Evolutionary conservation across 2,329 filamentous ascomycete species (phyloP).

Genomic region (Trichoderma hamatum): DNA sequence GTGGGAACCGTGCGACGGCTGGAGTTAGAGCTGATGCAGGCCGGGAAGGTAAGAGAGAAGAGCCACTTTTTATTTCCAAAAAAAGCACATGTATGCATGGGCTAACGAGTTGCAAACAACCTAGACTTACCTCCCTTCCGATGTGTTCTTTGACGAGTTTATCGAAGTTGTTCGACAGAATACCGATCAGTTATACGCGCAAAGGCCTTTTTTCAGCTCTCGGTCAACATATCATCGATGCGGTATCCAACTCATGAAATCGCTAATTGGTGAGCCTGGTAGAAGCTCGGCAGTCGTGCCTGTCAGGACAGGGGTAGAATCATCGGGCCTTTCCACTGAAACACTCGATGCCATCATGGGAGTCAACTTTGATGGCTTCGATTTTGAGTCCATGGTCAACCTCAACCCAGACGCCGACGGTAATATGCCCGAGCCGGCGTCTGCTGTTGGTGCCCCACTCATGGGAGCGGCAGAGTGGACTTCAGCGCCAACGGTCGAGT

Average conservation of each 20-base stretch:
- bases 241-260: constrained; percentile 46
- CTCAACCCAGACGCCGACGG: constrained; percentile 22
- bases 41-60: constrained; percentile 51
- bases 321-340: neutral
- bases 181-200: constrained; percentile 49
- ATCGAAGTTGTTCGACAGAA: constrained; percentile 45
- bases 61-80: neutral
- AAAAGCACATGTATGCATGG: neutral
- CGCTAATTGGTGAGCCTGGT: constrained; percentile 37
- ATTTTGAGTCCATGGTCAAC: constrained; percentile 30
- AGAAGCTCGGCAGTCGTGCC: neutral
- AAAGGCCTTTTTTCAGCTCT: constrained; percentile 31
- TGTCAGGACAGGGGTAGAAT: neutral
- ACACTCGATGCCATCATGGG: neutral
- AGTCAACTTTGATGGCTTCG: constrained; percentile 31
- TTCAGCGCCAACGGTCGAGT: neutral
- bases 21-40: constrained; percentile 55
- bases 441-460: neutral
- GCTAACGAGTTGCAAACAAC: constrained; percentile 27
- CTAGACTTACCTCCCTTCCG: constrained; percentile 42
- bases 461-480: constrained; percentile 10
- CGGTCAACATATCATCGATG: constrained; percentile 49
- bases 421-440: constrained; percentile 30
- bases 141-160: constrained; percentile 47
- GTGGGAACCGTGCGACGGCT: constrained; percentile 50